These are phyloP conservation scores for Trichoderma brevicompactum DNA, from an alignment of 2,329 filamentous ascomycete genomes.

Conservation along the genomic window DNA sequence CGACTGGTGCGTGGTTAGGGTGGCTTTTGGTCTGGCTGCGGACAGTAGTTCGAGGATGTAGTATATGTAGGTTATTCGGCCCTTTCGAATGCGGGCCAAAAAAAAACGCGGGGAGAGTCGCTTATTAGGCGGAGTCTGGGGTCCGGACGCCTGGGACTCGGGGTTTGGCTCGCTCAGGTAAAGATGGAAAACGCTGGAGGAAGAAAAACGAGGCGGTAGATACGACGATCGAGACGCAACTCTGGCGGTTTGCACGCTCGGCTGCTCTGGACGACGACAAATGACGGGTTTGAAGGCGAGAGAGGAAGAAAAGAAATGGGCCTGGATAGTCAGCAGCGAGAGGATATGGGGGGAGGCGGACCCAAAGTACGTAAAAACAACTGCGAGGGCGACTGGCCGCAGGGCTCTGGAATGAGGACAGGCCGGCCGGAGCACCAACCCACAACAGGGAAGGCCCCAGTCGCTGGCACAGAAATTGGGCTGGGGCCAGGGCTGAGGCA, in stretches of 20 bases:
- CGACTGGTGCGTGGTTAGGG: slow-evolving; percentile 11
- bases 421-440: slow-evolving; percentile 28
- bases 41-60: slow-evolving; percentile 10
- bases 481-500: slow-evolving; percentile 27
- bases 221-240: neutral
- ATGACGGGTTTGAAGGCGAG: slow-evolving; percentile 3
- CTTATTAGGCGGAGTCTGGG: slow-evolving; percentile 30
- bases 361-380: slow-evolving; percentile 28
- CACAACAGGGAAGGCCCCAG: slow-evolving; percentile 25
- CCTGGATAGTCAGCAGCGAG: slow-evolving; percentile 18
- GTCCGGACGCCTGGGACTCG: slow-evolving; percentile 18
- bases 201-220: slow-evolving; percentile 8
- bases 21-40: slow-evolving; percentile 3
- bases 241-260: neutral
- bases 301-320: slow-evolving; percentile 20
- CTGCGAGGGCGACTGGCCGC: no score
- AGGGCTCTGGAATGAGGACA: neutral
- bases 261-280: neutral
- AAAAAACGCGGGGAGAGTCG: slow-evolving; percentile 30
- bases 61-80: slow-evolving; percentile 30
- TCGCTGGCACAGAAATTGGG: slow-evolving; percentile 11
- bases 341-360: slow-evolving; percentile 7
- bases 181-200: neutral
- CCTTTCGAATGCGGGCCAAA: slow-evolving; percentile 30
- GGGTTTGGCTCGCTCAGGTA: neutral